These are phyloP conservation scores for Tympanopsis confertula DNA, from an alignment of 2,329 filamentous ascomycete genomes.

Conservation along the genomic window DNA sequence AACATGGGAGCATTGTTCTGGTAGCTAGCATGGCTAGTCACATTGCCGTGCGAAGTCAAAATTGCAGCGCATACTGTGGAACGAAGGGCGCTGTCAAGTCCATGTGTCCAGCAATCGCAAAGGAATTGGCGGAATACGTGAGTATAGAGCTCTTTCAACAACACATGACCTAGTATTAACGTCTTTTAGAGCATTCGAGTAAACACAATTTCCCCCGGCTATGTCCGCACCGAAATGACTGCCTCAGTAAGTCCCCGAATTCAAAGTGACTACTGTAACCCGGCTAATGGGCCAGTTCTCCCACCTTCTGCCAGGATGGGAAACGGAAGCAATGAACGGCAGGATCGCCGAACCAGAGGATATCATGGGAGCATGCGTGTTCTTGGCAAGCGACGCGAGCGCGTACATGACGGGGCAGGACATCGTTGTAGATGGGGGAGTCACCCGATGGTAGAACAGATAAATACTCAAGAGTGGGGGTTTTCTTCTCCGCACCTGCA, in stretches of 20 bases:
- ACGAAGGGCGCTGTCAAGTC: slow-evolving; percentile 32
- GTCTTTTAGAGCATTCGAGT: slow-evolving; percentile 23
- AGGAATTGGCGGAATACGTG: slow-evolving; percentile 23
- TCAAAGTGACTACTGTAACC: neutral
- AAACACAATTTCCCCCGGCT: slow-evolving; percentile 27
- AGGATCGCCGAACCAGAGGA: neutral
- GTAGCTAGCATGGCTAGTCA: slow-evolving; percentile 40
- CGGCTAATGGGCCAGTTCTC: neutral
- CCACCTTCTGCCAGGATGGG: neutral
- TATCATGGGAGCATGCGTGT: neutral
- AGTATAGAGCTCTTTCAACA: slow-evolving; percentile 4
- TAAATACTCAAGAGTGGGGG: no score
- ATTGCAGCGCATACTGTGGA: slow-evolving; percentile 32
- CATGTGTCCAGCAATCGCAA: slow-evolving; percentile 33
- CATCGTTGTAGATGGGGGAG: neutral
- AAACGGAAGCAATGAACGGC: neutral
- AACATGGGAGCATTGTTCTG: slow-evolving; percentile 36
- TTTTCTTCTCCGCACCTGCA: no score
- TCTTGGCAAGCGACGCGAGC: neutral
- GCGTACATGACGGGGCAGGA: neutral
- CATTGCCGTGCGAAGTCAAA: slow-evolving; percentile 35
- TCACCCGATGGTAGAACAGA: neutral
- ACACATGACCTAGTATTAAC: neutral
- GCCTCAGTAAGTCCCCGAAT: neutral
- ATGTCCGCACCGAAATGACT: slow-evolving; percentile 21